These are phyloP conservation scores for Oryza nivara DNA, from an alignment of 176 grass and related monocot genomes.

Conservation along the genomic window DNA sequence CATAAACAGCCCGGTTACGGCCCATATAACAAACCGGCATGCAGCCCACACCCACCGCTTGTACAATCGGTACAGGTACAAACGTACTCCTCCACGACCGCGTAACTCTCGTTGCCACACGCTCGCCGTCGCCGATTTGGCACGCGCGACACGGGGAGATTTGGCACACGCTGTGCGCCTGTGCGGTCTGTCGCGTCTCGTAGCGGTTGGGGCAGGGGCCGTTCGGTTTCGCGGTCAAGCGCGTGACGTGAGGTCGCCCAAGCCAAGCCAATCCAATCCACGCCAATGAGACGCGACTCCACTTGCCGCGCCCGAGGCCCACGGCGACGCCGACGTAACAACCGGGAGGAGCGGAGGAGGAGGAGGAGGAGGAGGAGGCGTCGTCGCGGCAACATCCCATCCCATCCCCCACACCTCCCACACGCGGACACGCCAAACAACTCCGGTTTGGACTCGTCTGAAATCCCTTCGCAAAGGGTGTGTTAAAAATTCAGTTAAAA, in stretches of 20 bases:
- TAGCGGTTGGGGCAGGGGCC: neutral
- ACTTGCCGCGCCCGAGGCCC: constrained; percentile 13
- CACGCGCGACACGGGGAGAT: too few species aligned
- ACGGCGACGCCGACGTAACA: constrained; percentile 2
- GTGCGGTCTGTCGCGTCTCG: neutral
- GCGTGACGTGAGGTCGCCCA: neutral
- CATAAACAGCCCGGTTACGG: too few species aligned
- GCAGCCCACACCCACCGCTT: too few species aligned
- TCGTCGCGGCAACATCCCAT: neutral
- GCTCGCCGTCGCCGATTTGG: too few species aligned
- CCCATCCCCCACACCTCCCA: neutral
- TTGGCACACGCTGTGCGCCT: too few species aligned
- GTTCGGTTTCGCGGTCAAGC: neutral
- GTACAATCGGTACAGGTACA: too few species aligned
- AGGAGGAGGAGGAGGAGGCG: too few species aligned
- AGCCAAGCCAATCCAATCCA: neutral
- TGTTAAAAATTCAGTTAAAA: too few species aligned
- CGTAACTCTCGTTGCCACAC: too few species aligned
- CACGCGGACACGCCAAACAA: neutral
- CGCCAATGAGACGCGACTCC: neutral
- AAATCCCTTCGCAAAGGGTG: too few species aligned
- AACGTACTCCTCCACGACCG: too few species aligned
- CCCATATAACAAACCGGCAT: too few species aligned
- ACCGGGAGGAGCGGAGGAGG: neutral
- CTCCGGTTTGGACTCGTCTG: neutral